Evolutionary conservation across 2,329 filamentous ascomycete species (phyloP), one percentile per base, ranked within the genome.

Genomic region (Cladosporium oxysporum): DNA sequence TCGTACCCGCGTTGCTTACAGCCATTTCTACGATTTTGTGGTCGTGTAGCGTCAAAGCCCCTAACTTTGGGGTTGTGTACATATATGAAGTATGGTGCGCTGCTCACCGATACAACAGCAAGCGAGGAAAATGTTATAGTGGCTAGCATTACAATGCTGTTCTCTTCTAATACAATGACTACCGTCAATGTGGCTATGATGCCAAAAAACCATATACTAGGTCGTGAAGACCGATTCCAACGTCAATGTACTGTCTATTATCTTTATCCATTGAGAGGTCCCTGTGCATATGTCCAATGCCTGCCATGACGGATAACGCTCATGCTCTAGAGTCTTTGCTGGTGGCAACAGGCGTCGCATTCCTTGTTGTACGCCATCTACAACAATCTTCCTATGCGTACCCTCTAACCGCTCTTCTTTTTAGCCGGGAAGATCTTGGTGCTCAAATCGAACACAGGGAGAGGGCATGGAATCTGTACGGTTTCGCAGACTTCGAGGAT

Each of bases 401-500:
- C 14, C 10, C 7, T 31, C 33, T n/a, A 63, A 31, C 33, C 50
- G 12, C 61, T 63, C 63, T 65, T 65, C 63, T 65, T 65, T 55
- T 65, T 60, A 23, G 63, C 66, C 23, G 68, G 53, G 58, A 72
- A 72, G n/a, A 71, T 64, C 67, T 67, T 70, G 37, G 61, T 55
- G 58, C 63, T 65, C 5, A 73, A 61, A 53, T 73, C 71, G 52
- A 73, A 68, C 3, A 70, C 69, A 12, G 71, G 71, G 26, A 72
- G 53, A 12, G 69, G 68, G 66, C 68, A 69, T 16, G 71, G 71
- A 6, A 73, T 66, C 18, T 70, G 69, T 3, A 71, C 70, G 28
- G 71, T 65, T 31, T 71, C 71, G 37, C 70, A 71, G 49, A 69
- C 70, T 33, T 68, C 68, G 11, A 71, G 23, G 18, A 73, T 68